phyloP scores from a whole-genome alignment of 2,329 filamentous ascomycete species.

The Claviceps sp. region DNA sequence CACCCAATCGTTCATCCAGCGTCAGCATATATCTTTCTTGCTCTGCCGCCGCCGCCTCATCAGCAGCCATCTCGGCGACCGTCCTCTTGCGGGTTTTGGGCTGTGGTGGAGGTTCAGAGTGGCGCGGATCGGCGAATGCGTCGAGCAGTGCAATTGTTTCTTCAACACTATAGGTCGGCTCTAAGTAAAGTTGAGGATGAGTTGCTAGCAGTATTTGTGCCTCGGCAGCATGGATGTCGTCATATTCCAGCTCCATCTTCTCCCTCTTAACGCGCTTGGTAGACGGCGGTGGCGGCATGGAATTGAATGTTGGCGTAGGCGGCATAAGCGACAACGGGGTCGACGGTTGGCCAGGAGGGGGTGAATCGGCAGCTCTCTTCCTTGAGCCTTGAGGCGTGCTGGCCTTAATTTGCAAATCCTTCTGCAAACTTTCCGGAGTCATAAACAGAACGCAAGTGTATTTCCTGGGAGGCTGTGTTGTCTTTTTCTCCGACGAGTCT shows the following conservation, averaged over 20 bases:
- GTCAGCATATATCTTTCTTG: constrained; percentile 88
- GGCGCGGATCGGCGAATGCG: constrained; percentile 60
- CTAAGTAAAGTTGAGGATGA: constrained; percentile 60
- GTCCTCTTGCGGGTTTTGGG: constrained; percentile 89
- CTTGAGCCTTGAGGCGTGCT: constrained; percentile 46
- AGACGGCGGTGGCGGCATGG: constrained; percentile 44
- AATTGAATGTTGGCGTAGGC: constrained; percentile 46
- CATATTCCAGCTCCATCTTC: constrained; percentile 63
- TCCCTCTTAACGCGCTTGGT: constrained; percentile 61
- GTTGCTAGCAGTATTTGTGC: constrained; percentile 62
- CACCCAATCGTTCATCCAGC: constrained; percentile 68
- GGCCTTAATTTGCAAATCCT: constrained; percentile 64
- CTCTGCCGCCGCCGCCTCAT: constrained; percentile 81
- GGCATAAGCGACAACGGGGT: constrained; percentile 49
- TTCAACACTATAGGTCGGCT: constrained; percentile 55
- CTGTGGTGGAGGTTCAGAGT: constrained; percentile 61
- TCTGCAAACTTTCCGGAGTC: constrained; percentile 60
- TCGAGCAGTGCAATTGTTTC: constrained; percentile 63
- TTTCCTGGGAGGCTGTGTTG: constrained; percentile 44
- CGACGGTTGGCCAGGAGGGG: constrained; percentile 47
- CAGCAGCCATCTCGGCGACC: constrained; percentile 84
- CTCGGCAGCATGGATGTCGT: constrained; percentile 62
- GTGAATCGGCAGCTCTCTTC: constrained; percentile 19
- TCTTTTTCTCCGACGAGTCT: constrained; percentile 25
- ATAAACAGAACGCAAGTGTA: constrained; percentile 75